A percentile compares a stretch with the other conserved stretches of the same genome.
These are phyloP conservation scores for Cladorrhinum sp. DNA, from an alignment of 2,329 filamentous ascomycete species.

Conservation along the genomic window DNA sequence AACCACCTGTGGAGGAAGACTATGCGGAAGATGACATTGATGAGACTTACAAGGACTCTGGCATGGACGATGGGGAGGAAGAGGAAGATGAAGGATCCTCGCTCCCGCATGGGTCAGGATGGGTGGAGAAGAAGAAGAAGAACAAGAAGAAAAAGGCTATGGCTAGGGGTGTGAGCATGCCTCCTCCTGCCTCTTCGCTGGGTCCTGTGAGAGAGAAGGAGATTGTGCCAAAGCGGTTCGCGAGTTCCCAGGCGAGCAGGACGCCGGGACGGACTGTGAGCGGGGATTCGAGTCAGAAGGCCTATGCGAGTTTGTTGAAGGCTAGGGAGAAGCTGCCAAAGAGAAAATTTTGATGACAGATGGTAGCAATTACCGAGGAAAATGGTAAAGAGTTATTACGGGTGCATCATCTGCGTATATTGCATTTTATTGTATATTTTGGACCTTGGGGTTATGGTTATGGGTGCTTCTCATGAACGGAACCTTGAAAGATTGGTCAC, in stretches of 20 bases:
- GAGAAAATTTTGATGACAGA: not conserved
- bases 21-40: slow-evolving; percentile 42
- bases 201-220: slow-evolving; percentile 4
- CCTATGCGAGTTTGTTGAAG: not conserved
- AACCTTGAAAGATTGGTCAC: no score
- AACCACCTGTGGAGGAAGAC: slow-evolving; percentile 34
- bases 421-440: no score
- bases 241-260: slow-evolving; percentile 8
- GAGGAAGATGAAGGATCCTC: slow-evolving; percentile 7
- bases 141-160: not conserved
- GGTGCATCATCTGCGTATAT: no score
- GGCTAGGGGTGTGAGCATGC: slow-evolving; percentile 13
- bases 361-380: no score
- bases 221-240: slow-evolving; percentile 5
- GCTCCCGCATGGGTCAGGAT: slow-evolving; percentile 18
- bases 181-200: slow-evolving; percentile 7
- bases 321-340: not conserved
- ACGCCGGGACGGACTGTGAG: not conserved
- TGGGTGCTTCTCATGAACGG: no score
- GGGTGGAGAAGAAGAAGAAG: slow-evolving; percentile 22
- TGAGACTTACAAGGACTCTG: slow-evolving; percentile 31
- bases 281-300: not conserved
- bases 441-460: no score
- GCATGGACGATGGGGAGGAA: not conserved
- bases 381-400: no score